phyloP scores from a whole-genome alignment of 2,329 filamentous ascomycete species.

The Thermothelomyces thermophilus region DNA sequence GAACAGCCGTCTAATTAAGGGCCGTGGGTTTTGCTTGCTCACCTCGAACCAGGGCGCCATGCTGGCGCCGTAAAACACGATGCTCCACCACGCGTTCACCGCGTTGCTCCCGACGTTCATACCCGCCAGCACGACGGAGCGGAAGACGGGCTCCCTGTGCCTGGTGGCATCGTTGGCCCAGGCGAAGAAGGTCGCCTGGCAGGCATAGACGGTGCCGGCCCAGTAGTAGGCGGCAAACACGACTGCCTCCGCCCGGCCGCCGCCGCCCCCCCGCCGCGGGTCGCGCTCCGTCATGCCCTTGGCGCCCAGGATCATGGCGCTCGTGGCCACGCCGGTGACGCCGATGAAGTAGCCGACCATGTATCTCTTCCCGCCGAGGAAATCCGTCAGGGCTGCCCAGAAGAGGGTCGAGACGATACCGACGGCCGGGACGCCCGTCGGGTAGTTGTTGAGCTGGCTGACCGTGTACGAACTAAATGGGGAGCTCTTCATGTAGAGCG shows the following conservation, averaged over 20 bases:
- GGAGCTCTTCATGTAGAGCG: slow-evolving; percentile 44
- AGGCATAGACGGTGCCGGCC: slow-evolving; percentile 64
- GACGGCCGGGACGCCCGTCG: slow-evolving; percentile 49
- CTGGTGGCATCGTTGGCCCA: slow-evolving; percentile 68
- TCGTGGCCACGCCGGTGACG: slow-evolving; percentile 56
- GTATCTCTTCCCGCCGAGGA: slow-evolving; percentile 55
- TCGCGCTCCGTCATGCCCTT: slow-evolving; percentile 14
- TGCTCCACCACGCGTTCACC: slow-evolving; percentile 67
- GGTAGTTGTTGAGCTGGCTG: slow-evolving; percentile 50
- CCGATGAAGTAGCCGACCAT: slow-evolving; percentile 62
- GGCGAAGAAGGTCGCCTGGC: slow-evolving; percentile 68
- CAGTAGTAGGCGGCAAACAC: slow-evolving; percentile 64
- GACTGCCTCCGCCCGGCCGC: slow-evolving; percentile 38
- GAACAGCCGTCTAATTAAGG: too few species aligned
- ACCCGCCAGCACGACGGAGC: slow-evolving; percentile 61
- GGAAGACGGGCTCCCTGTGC: slow-evolving; percentile 54
- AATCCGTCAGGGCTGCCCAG: slow-evolving; percentile 63
- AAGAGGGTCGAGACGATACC: slow-evolving; percentile 58
- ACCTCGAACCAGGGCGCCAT: slow-evolving; percentile 60
- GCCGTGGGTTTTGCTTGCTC: too few species aligned
- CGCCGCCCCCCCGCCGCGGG: slow-evolving; percentile 32
- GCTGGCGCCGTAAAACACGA: slow-evolving; percentile 62
- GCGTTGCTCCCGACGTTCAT: slow-evolving; percentile 67
- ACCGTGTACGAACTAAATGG: slow-evolving; percentile 38
- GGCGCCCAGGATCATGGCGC: slow-evolving; percentile 54